Conservation (phyloP, 306 rosid species). For the Vachellia collinsii region DNA sequence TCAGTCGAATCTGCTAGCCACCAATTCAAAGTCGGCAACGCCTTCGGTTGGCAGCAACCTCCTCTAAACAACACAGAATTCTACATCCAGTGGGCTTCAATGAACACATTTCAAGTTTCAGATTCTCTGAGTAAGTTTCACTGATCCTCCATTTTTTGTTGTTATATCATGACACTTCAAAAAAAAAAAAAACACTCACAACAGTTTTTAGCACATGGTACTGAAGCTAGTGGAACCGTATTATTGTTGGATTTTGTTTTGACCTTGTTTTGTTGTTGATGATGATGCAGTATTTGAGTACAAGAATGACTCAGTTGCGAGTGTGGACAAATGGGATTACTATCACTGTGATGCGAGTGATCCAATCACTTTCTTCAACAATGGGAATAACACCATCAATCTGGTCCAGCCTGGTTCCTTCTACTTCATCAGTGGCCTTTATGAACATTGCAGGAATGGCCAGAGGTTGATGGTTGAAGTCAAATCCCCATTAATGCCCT, state of each 20-base stretch:
- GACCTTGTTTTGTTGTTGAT: neutral
- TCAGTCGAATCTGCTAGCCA: conserved; percentile 41
- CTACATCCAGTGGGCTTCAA: conserved; percentile 72
- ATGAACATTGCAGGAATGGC: conserved; percentile 68
- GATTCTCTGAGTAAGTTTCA: conserved; percentile 71
- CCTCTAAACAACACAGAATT: conserved; percentile 42
- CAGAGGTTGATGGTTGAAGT: conserved; percentile 67
- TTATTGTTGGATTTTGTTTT: neutral
- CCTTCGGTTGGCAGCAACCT: conserved; percentile 71
- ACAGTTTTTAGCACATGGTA: too few relatives aligned
- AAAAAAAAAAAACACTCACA: too few relatives aligned
- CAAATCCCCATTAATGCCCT: conserved; percentile 47
- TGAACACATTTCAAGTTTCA: conserved; percentile 69
- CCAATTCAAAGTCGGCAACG: conserved; percentile 72
- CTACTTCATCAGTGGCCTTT: conserved; percentile 76
- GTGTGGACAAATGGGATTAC: conserved; percentile 74
- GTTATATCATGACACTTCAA: neutral
- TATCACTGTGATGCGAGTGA: conserved; percentile 64
- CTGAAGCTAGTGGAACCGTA: too few relatives aligned
- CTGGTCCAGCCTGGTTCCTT: conserved; percentile 71
- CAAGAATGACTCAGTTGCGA: conserved; percentile 72
- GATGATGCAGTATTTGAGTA: conserved; percentile 66
- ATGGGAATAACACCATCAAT: conserved; percentile 65
- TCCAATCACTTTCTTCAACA: conserved; percentile 57
- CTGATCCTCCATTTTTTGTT: neutral